Percentiles rank a stretch among this genome's conserved stretches.
phyloP scores from a whole-genome alignment of 805 yeast species.

The Nakazawaea populi region DNA sequence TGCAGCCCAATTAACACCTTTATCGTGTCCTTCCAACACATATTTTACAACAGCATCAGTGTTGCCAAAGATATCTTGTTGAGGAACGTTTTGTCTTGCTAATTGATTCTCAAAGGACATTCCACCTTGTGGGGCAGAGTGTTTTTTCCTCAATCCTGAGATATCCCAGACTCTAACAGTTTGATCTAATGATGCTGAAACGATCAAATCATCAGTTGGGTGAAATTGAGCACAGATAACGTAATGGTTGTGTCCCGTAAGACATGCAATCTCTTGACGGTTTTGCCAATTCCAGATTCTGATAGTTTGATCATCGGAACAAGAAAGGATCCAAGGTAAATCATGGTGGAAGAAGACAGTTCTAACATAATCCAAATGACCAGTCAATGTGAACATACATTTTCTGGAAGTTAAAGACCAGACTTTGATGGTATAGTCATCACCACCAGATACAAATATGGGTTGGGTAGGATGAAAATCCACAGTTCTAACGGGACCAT shows the following conservation, averaged over 20 bases:
- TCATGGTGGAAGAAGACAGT: constrained; percentile 93
- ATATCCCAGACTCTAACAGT: constrained; percentile 99
- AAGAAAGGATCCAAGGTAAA: constrained; percentile 94
- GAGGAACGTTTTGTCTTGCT: constrained; percentile 61
- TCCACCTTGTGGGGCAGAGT: constrained; percentile 62
- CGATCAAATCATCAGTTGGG: constrained; percentile 89
- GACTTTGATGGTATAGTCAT: constrained; percentile 89
- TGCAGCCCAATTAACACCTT: constrained; percentile 98
- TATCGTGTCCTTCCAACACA: constrained; percentile 95
- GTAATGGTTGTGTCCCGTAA: constrained; percentile 97
- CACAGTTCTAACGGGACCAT: constrained; percentile 94
- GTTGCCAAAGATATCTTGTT: constrained; percentile 91
- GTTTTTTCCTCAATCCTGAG: constrained; percentile 88
- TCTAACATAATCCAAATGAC: constrained; percentile 94
- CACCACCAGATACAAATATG: constrained; percentile 94
- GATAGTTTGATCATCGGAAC: constrained; percentile 97
- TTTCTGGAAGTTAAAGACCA: constrained; percentile 93
- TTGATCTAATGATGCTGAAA: constrained; percentile 93
- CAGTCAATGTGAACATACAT: constrained; percentile 84
- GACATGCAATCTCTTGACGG: constrained; percentile 92
- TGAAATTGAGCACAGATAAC: constrained; percentile 98
- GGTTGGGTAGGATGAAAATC: constrained; percentile 99
- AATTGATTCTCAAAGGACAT: constrained; percentile 47
- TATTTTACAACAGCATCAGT: constrained; percentile 92
- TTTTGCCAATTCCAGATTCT: constrained; percentile 99